Evolutionary conservation across 176 grass and related monocot genomes (phyloP), one percentile per base, ranked within the genome.

Genomic region (Aechmea fasciata): DNA sequence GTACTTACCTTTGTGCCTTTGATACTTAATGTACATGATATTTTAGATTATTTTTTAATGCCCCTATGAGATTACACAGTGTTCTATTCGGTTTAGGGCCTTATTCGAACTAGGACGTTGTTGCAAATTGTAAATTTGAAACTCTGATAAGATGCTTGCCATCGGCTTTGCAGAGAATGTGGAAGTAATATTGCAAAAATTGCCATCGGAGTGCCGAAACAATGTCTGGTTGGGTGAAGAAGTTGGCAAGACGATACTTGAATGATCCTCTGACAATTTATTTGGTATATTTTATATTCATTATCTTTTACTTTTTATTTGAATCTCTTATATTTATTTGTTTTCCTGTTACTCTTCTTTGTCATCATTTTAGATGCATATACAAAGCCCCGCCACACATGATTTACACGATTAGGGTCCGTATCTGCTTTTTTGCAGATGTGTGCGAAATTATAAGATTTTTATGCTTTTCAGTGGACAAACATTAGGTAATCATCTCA

Each of bases 141-240:
- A n/a, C n/a, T n/a, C 94, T 67, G 94, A 99, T 82, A 90, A 84
- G 81, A 99, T 99, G 94, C 87, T 99, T 71, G 94, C 94, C 69
- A 87, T 99, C 52, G 94, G 94, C 49, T 99, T 99, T 85, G 94
- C 93, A 22, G 94, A 99, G 75, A 90, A 99, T 70, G 94, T 99
- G n/a, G 94, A 99, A 81, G 86, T 83, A 68, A 99, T 99, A 87
- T 88, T 99, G 54, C 65, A 99, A 62, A 82, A 84, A 12, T 67
- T 93, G 18, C 94, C 90, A 49, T 57, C 79, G 3, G 69, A 81
- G 48, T 50, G 94, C 94, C n/a, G n/a, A n/a, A 0, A 99, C 94
- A 15, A 99, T 99, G 94, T 90, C 94, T 74, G 81, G 74, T 78
- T 99, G 94, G 94, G 90, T 99, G 65, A 93, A 93, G 57, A 99